Evolutionary conservation across 75 land plant genomes (phyloP), one percentile per base, ranked within the genome.

Genomic region (Larix kaempferi): DNA sequence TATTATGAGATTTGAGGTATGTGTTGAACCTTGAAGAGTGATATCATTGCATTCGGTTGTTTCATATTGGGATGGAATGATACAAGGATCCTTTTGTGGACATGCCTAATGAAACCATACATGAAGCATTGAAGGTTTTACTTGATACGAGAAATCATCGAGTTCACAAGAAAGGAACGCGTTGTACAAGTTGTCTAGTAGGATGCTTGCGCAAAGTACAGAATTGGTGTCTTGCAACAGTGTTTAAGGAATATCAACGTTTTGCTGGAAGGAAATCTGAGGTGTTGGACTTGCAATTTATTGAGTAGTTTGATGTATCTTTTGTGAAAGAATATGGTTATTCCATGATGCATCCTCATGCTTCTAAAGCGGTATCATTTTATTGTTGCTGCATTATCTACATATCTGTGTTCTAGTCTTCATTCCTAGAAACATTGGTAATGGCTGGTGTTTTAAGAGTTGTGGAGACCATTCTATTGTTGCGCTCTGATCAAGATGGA

Each of bases 121-220:
- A 54, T 17, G 84, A 79, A 13, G 92, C 90, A 39, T 63, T 90
- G 55, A 78, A 78, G 80, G 77, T 80, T 33, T 56, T 86, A 26
- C 67, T 88, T 33, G 92, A 90, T 84, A 71, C 58, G 8, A 85
- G 78, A 56, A 86, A 88, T 71, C 89, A 88, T 74, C 93, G 91
- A 12, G 37, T 91, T 22, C 61, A 29, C 33, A 29, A 29, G 33
- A 29, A 29, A 1, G 33, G 33, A 29, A 29, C 0, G 92, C 92
- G 88, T 25, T 80, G 90, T 29, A 90, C 92, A 44, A 90, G 92
- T 33, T 86, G 86, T 33, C 73, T 90, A 52, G 92, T 90, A 33
- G 92, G 92, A 57, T 91, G 91, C 79, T 77, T 91, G 73, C 80
- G 91, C 33, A 91, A 89, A 74, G 41, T 86, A 35, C 91, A 91